These are phyloP conservation scores for Homolaphlyctis polyrhiza DNA, from an alignment of 371 early-diverging fungal species.

Conservation along the genomic window DNA sequence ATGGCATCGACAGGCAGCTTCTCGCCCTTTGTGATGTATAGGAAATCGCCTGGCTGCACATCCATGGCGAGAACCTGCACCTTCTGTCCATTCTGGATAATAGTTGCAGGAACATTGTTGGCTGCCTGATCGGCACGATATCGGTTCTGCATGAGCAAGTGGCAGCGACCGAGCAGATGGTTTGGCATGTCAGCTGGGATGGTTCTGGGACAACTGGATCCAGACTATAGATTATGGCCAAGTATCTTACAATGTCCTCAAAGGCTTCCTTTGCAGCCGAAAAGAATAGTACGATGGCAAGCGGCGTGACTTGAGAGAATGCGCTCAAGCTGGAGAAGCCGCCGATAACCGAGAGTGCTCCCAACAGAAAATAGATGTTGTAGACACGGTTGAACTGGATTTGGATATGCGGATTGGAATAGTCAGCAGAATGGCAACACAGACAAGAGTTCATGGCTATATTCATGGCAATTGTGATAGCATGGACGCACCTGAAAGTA, in stretches of 20 bases:
- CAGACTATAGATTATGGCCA: no score
- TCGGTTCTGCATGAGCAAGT: no score
- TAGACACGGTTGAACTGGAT: slow-evolving; percentile 88
- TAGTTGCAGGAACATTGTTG: slow-evolving; percentile 21
- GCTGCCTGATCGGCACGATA: slow-evolving; percentile 47
- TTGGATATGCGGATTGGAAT: no score
- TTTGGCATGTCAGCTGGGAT: background rate
- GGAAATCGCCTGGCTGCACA: slow-evolving; percentile 50
- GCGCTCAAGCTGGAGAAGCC: no score
- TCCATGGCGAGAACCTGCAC: slow-evolving; percentile 28
- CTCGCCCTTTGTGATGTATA: slow-evolving; percentile 43
- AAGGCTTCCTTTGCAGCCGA: slow-evolving; percentile 95
- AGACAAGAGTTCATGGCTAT: no score
- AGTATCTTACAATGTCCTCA: no score
- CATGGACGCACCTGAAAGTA: no score
- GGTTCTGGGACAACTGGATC: slow-evolving; percentile 30
- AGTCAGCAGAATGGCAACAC: no score
- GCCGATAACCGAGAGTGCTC: no score
- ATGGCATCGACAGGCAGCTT: slow-evolving; percentile 60
- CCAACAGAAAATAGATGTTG: slow-evolving; percentile 92
- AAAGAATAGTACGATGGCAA: slow-evolving; percentile 82
- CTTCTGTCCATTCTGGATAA: slow-evolving; percentile 26
- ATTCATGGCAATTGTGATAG: no score
- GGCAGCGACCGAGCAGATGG: no score
- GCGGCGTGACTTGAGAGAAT: slow-evolving; percentile 84